Conservation (phyloP, 306 rosid genomes). For the Vicia villosa region DNA sequence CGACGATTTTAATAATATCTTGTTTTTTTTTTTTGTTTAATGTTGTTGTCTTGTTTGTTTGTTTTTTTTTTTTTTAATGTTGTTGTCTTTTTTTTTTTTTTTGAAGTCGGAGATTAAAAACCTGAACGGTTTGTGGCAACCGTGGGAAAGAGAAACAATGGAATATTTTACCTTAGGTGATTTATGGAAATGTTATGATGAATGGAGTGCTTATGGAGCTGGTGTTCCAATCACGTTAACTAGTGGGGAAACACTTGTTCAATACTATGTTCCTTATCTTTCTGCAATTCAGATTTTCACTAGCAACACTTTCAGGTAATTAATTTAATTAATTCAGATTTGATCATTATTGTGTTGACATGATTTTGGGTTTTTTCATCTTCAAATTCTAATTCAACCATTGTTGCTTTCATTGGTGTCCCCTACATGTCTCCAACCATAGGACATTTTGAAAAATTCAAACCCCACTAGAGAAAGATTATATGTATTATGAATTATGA, state of each 20-base stretch:
- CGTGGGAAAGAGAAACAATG: conserved; percentile 89
- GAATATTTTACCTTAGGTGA: conserved; percentile 83
- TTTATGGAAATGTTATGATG: conserved; percentile 89
- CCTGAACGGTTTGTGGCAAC: conserved; percentile 91
- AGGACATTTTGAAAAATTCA: background rate
- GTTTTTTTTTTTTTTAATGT: background rate
- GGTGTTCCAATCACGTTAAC: conserved; percentile 75
- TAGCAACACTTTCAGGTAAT: conserved; percentile 73
- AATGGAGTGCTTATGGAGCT: conserved; percentile 98
- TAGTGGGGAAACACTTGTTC: conserved; percentile 78
- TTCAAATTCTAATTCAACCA: background rate
- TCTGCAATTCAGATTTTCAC: conserved; percentile 95
- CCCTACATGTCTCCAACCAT: conserved; percentile 23
- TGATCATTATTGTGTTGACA: conserved; percentile 19
- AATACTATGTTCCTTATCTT: conserved; percentile 96
- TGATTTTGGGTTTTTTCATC: background rate
- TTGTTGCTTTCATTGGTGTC: conserved; percentile 22
- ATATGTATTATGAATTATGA: too few relatives aligned
- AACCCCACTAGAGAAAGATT: conserved; percentile 6
- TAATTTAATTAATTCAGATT: background rate
- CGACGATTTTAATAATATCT: background rate
- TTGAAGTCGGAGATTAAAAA: conserved; percentile 72
- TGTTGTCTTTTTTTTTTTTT: too few relatives aligned
- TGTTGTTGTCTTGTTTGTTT: background rate
- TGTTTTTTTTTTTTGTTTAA: background rate